These are phyloP conservation scores for Neonectria sp. DNA, from an alignment of 2,329 filamentous ascomycete species.

Conservation along the genomic window DNA sequence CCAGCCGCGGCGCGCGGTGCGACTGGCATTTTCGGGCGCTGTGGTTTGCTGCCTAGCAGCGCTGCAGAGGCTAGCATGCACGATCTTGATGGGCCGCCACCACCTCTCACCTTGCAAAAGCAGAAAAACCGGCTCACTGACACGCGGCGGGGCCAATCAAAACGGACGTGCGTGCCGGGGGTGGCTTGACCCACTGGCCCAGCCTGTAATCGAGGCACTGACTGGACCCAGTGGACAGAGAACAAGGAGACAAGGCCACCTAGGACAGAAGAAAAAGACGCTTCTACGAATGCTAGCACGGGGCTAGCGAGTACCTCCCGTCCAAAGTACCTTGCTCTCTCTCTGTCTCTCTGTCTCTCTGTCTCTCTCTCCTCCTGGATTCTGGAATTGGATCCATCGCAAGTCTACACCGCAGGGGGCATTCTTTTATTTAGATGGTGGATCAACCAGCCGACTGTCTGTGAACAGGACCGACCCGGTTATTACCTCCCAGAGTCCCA, in stretches of 20 bases:
- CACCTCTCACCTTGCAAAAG: slow-evolving; percentile 9
- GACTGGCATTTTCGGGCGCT: neutral
- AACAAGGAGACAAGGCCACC: neutral
- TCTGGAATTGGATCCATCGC: neutral
- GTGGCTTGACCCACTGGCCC: slow-evolving; percentile 2
- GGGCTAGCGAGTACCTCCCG: neutral
- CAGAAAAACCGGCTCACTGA: slow-evolving; percentile 19
- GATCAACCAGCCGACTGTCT: neutral
- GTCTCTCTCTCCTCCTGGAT: neutral
- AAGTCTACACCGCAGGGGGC: neutral
- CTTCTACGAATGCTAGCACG: neutral
- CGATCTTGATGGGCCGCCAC: slow-evolving; percentile 1
- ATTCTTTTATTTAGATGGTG: slow-evolving; percentile 7
- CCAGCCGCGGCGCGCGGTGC: neutral
- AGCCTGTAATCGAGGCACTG: slow-evolving; percentile 12
- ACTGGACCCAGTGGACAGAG: neutral
- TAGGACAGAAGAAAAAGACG: neutral
- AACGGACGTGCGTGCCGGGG: neutral
- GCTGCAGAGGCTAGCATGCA: neutral
- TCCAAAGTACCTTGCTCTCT: neutral
- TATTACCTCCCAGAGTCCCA: slow-evolving; percentile 4
- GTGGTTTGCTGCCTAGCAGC: slow-evolving; percentile 1
- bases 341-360: too few relatives aligned
- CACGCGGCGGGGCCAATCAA: slow-evolving; percentile 16
- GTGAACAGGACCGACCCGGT: neutral